A percentile compares a stretch with the other conserved stretches of the same genome.
phyloP scores from a whole-genome alignment of 2,329 filamentous ascomycete genomes.

The Aspergillus hortae region DNA sequence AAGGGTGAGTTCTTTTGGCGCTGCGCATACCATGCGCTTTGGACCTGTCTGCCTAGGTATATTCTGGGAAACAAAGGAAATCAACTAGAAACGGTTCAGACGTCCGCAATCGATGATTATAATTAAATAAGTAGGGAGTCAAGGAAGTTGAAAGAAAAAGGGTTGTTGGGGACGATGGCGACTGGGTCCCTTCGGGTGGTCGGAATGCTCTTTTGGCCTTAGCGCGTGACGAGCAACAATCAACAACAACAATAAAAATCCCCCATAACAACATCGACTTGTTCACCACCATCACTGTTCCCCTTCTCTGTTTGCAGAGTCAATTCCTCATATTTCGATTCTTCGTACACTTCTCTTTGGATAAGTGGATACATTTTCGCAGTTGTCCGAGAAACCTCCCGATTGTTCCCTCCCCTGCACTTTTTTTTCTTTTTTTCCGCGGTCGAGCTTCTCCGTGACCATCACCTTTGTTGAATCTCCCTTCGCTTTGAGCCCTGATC shows the following conservation, averaged over 20 bases:
- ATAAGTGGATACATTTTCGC: no score
- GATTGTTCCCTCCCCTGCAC: not conserved
- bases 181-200: not conserved
- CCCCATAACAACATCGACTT: not conserved
- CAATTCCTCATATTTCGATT: not conserved
- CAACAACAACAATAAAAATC: constrained; percentile 3
- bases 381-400: no score
- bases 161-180: not conserved
- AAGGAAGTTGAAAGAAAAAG: not conserved
- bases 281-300: not conserved
- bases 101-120: no score
- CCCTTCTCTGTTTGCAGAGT: not conserved
- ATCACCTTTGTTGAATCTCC: not conserved
- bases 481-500: not conserved
- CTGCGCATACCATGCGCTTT: not conserved
- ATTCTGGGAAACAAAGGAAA: no score
- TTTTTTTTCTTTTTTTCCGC: constrained; percentile 2
- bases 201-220: not conserved
- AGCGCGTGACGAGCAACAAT: constrained; percentile 8
- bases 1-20: no score
- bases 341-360: no score
- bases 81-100: no score
- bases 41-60: not conserved
- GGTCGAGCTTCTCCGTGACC: not conserved
- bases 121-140: no score